A percentile compares a stretch with the other conserved stretches of the same genome.
Evolutionary conservation across 768 basidiomycete genomes (phyloP).

Genomic region (Tylopilus intermedius): DNA sequence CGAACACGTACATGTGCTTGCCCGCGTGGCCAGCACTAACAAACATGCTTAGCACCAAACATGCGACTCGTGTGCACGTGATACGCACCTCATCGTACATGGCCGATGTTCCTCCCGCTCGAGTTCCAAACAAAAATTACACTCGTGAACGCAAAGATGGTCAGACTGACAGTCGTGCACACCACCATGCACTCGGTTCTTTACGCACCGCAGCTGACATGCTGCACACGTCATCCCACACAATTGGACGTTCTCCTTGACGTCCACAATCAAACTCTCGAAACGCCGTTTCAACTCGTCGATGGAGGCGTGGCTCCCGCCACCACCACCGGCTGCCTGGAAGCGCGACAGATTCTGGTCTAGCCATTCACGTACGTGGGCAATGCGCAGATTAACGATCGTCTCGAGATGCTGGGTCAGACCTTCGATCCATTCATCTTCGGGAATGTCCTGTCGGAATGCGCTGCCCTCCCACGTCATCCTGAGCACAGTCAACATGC

Average conservation of each 20-base stretch:
- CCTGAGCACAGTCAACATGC: constrained; percentile 11
- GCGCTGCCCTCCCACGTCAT: constrained; percentile 14
- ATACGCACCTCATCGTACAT: no score
- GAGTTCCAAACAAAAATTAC: constrained; percentile 35
- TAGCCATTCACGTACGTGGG: constrained; percentile 50
- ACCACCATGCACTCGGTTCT: constrained; percentile 40
- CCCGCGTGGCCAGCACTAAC: no score
- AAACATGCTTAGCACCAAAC: no score
- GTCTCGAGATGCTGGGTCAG: constrained; percentile 37
- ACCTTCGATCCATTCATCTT: constrained; percentile 36
- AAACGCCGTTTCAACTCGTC: constrained; percentile 42
- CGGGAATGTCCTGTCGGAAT: constrained; percentile 17
- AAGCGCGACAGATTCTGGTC: constrained; percentile 46
- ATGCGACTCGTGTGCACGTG: no score
- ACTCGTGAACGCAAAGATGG: constrained; percentile 43
- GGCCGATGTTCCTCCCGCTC: constrained; percentile 8
- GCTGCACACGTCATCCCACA: constrained; percentile 44
- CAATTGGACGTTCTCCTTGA: constrained; percentile 43
- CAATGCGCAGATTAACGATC: constrained; percentile 40
- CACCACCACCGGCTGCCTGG: constrained; percentile 16
- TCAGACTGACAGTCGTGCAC: constrained; percentile 47
- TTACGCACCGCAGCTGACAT: constrained; percentile 50
- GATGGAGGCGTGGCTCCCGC: constrained; percentile 36
- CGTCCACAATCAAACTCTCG: constrained; percentile 39
- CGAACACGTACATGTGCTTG: background rate